Percentiles rank a stretch among this genome's conserved stretches.
phyloP scores from a whole-genome alignment of 768 basidiomycete genomes.

The Trametes maxima region DNA sequence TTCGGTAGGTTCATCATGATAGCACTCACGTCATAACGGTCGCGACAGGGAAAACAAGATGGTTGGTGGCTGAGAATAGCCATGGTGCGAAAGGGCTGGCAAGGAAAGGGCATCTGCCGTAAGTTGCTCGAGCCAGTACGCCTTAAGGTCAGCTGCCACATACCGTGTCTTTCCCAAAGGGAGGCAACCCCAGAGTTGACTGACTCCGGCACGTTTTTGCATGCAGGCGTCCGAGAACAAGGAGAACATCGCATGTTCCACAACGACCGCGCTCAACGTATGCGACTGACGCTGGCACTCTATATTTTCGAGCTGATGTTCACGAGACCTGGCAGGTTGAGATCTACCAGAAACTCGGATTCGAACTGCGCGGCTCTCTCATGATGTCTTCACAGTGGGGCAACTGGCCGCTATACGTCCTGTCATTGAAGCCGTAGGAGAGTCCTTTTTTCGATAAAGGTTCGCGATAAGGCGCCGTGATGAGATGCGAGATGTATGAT shows the following conservation, averaged over 20 bases:
- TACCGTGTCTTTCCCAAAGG: not conserved
- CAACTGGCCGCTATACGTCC: conserved; percentile 1
- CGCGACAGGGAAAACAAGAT: not conserved
- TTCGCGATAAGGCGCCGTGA: too few relatives aligned
- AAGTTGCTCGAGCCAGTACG: conserved; percentile 7
- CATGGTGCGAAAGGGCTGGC: not conserved
- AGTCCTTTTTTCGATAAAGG: too few relatives aligned
- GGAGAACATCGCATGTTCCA: conserved; percentile 2
- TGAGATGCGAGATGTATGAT: too few relatives aligned
- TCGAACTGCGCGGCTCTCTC: conserved; percentile 4
- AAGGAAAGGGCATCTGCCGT: not conserved
- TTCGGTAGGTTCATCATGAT: too few relatives aligned
- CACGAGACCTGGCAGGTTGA: not conserved
- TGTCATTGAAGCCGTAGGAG: not conserved
- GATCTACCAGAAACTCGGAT: conserved; percentile 3
- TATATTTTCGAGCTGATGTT: too few relatives aligned
- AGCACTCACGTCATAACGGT: not conserved
- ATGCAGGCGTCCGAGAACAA: not conserved
- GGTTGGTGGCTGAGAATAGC: conserved; percentile 8
- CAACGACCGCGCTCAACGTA: conserved; percentile 1
- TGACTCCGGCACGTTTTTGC: not conserved
- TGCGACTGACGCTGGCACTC: not conserved
- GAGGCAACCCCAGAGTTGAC: too few relatives aligned
- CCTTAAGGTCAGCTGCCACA: not conserved
- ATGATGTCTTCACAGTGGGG: not conserved